These are phyloP conservation scores for Lignosus rhinocerotis DNA, from an alignment of 1,284 basidiomycete genomes.

Conservation along the genomic window DNA sequence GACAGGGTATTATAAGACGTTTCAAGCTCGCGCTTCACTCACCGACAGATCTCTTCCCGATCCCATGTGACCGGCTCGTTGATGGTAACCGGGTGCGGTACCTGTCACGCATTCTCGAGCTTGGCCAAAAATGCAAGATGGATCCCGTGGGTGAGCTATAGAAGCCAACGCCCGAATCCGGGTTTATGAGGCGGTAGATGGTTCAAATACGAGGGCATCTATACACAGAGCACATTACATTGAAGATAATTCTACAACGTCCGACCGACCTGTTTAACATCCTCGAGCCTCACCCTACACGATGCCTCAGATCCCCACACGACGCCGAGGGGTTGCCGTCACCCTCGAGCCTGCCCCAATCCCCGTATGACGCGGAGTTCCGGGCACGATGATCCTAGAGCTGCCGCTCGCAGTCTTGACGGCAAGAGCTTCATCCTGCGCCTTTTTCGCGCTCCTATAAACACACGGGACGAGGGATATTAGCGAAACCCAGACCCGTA, in stretches of 20 bases:
- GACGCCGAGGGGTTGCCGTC: slow-evolving; percentile 63
- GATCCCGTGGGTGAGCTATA: too few species aligned
- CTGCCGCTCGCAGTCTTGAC: slow-evolving; percentile 57
- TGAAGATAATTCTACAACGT: too few species aligned
- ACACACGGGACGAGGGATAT: slow-evolving; percentile 7
- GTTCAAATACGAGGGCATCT: too few species aligned
- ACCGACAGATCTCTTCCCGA: not conserved
- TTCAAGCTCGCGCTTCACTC: not conserved
- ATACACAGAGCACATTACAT: too few species aligned
- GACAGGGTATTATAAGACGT: slow-evolving; percentile 8
- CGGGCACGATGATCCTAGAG: slow-evolving; percentile 75
- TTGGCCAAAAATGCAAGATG: too few species aligned
- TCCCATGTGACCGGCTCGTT: not conserved
- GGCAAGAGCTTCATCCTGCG: slow-evolving; percentile 64
- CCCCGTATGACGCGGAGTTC: slow-evolving; percentile 76
- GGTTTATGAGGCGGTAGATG: too few species aligned
- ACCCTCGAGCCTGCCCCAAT: slow-evolving; percentile 66
- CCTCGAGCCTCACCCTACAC: too few species aligned
- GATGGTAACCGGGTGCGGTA: slow-evolving; percentile 11
- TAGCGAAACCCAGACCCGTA: not conserved
- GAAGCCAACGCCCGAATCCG: too few species aligned
- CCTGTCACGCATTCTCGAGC: slow-evolving; percentile 7
- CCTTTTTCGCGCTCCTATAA: slow-evolving; percentile 61
- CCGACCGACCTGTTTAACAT: too few species aligned
- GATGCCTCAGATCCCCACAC: slow-evolving; percentile 34